Percentiles rank a stretch among this genome's conserved stretches.
phyloP scores from a whole-genome alignment of 2,329 filamentous ascomycete species.

The Dactylonectria macrodidyma region DNA sequence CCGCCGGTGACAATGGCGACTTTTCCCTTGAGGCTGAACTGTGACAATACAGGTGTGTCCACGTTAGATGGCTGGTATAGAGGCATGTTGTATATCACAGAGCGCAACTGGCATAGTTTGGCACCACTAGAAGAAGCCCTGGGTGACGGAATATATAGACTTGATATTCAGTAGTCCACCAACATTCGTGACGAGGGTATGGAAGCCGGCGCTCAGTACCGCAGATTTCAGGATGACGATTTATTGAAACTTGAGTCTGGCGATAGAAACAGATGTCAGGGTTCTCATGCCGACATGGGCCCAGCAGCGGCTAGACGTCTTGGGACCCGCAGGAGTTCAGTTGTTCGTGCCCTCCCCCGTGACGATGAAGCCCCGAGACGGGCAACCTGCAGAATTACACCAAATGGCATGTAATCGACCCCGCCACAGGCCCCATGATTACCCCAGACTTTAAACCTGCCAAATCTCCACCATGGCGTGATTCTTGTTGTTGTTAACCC shows the following conservation, averaged over 20 bases:
- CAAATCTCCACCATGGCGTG: background rate
- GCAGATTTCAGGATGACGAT: background rate
- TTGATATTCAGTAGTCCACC: background rate
- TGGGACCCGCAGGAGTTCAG: background rate
- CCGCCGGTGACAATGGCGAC: constrained; percentile 17
- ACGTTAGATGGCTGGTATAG: constrained; percentile 3
- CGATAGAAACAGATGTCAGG: background rate
- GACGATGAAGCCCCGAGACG: background rate
- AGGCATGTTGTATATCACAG: background rate
- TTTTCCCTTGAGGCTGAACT: background rate
- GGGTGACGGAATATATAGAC: background rate
- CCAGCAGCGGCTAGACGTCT: background rate
- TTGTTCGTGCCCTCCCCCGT: background rate
- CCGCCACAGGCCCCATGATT: background rate
- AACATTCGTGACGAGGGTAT: background rate
- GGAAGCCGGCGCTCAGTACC: background rate
- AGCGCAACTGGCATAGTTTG: background rate
- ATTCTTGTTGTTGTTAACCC: background rate
- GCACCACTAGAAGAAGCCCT: background rate
- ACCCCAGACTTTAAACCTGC: background rate
- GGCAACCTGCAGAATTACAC: background rate
- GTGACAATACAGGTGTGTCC: constrained; percentile 6
- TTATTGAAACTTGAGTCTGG: background rate
- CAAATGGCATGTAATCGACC: background rate
- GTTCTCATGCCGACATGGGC: background rate